Evolutionary conservation across 2,329 filamentous ascomycete species (phyloP).

Genomic region (Fusarium nygamai): DNA sequence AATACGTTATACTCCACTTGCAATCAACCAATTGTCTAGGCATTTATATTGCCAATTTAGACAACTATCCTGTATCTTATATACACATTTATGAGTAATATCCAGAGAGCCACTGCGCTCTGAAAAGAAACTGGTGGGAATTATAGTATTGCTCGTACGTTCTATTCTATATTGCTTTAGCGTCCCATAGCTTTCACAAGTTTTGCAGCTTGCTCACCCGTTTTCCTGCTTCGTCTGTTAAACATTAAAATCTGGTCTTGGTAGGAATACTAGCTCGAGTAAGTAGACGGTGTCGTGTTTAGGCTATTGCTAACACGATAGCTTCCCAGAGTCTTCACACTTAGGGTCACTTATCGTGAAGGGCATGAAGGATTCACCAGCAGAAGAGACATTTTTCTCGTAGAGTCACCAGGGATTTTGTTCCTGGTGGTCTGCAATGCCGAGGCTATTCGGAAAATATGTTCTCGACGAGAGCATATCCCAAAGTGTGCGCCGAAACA

Average conservation of each 20-base stretch:
- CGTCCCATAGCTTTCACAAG: background rate
- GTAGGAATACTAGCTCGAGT: slow-evolving; percentile 70
- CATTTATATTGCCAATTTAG: slow-evolving; percentile 44
- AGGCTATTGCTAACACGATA: slow-evolving; percentile 12
- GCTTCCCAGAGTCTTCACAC: slow-evolving; percentile 59
- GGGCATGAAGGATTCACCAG: slow-evolving; percentile 67
- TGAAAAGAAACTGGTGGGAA: slow-evolving; percentile 63
- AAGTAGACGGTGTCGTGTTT: slow-evolving; percentile 43
- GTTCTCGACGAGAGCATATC: slow-evolving; percentile 73
- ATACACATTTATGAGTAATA: slow-evolving; percentile 46
- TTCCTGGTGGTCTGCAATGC: slow-evolving; percentile 69
- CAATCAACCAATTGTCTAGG: background rate
- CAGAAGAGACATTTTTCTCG: slow-evolving; percentile 70
- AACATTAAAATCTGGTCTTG: slow-evolving; percentile 62
- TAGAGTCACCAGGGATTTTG: slow-evolving; percentile 67
- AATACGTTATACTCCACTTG: background rate
- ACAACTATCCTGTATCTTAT: slow-evolving; percentile 49
- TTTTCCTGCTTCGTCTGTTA: slow-evolving; percentile 65
- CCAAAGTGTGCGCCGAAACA: slow-evolving; percentile 56
- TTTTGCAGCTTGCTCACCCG: slow-evolving; percentile 57
- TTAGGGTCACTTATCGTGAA: slow-evolving; percentile 68
- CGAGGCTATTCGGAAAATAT: slow-evolving; percentile 73
- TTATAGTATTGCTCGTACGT: slow-evolving; percentile 64
- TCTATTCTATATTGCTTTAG: background rate
- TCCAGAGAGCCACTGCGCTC: slow-evolving; percentile 57